phyloP scores from a whole-genome alignment of 352 stramenopile genomes.

The Pythium brachiatum region DNA sequence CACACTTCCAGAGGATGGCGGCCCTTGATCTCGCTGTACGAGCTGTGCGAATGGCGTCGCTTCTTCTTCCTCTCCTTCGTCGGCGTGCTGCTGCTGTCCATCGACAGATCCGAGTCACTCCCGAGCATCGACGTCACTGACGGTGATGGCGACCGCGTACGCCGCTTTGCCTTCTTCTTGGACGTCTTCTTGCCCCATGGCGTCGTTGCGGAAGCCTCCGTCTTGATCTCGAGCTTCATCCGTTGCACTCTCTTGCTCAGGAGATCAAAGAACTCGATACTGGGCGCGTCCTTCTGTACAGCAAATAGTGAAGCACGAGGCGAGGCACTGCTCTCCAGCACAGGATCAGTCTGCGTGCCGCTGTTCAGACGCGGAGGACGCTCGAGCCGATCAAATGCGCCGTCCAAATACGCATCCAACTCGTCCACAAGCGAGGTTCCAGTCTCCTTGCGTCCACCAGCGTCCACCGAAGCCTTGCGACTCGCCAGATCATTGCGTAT shows the following conservation, averaged over 20 bases:
- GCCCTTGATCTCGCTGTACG: neutral
- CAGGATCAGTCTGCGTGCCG: slow-evolving; percentile 7
- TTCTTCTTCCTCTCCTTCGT: neutral
- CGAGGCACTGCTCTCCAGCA: too few species aligned
- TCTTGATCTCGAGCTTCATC: slow-evolving; percentile 14
- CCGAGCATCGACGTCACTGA: neutral
- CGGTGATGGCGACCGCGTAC: neutral
- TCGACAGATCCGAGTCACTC: neutral
- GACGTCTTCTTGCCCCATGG: slow-evolving; percentile 4
- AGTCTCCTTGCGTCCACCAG: neutral
- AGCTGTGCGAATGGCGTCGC: neutral
- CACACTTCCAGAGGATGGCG: neutral
- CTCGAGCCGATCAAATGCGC: neutral
- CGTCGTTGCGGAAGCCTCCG: too few species aligned
- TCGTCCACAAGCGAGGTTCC: slow-evolving; percentile 2
- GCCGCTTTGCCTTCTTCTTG: neutral
- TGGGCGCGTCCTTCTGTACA: neutral
- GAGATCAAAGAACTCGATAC: slow-evolving; percentile 8
- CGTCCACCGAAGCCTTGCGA: neutral
- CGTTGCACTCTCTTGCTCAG: slow-evolving; percentile 1
- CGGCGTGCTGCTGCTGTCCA: neutral
- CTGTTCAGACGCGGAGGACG: neutral
- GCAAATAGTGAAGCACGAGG: too few species aligned
- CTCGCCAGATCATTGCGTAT: slow-evolving; percentile 1
- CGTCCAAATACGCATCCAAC: slow-evolving; percentile 16